Evolutionary conservation across 1,139 yeast species (phyloP).

Genomic region (Diutina ranongensis): DNA sequence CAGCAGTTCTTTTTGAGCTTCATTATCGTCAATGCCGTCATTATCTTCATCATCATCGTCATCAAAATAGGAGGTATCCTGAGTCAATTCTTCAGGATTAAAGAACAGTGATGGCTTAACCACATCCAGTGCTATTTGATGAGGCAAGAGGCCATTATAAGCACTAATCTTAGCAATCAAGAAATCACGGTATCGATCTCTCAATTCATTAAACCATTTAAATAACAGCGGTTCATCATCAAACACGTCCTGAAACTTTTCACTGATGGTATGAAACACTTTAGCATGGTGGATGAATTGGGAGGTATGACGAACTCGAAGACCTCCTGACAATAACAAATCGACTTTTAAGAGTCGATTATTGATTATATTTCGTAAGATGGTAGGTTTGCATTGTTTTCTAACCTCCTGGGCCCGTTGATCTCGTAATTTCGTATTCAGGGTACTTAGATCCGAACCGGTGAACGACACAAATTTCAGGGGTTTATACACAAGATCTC

Average conservation of each 20-base stretch:
- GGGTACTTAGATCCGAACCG: constrained; percentile 14
- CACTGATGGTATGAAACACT: background rate
- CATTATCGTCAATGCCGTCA: background rate
- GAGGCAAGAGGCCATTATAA: constrained; percentile 1
- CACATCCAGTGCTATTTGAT: background rate
- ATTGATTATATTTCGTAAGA: background rate
- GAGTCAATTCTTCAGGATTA: background rate
- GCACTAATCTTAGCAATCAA: background rate
- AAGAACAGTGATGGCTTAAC: background rate
- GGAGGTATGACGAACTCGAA: background rate
- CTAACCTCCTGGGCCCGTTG: background rate
- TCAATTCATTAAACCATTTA: background rate
- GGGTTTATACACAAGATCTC: constrained; percentile 23
- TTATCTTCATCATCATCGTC: background rate
- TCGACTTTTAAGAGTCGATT: constrained; percentile 2
- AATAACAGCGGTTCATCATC: background rate
- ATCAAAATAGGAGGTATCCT: background rate
- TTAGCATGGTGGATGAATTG: constrained; percentile 5
- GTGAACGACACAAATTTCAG: constrained; percentile 21
- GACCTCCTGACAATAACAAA: constrained; percentile 1
- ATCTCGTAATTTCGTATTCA: constrained; percentile 10
- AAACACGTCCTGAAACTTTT: background rate
- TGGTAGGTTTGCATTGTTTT: background rate
- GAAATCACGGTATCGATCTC: background rate
- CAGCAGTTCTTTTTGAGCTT: background rate